Base-by-base conservation (phyloP, 768 basidiomycete genomes). In the Mycena crocata region DNA sequence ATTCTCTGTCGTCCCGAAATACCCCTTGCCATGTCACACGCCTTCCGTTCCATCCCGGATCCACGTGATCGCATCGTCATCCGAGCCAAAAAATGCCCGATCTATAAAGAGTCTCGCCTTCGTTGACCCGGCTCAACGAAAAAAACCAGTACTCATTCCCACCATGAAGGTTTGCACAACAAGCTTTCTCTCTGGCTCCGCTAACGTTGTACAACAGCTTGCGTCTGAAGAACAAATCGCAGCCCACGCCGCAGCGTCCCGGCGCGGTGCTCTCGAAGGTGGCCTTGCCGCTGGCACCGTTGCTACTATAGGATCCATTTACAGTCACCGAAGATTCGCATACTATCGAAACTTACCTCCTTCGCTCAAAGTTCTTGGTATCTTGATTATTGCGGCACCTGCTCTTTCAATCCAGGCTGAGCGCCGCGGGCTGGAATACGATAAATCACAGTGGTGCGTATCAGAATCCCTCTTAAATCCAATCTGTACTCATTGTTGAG, bases 321-420 rank as follows among this genome's bases (percentile, higher is more conserved):
- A 85, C 73, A 80, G 87, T 34, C 83, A 92, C 66, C 82, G 79
- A 46, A 77, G 80, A 26, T 87, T 83, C 76, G 79, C 85, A 1
- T 83, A 86, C 62, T 94, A 92, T 76, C 87, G 89, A 62, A 73
- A 80, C 0, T 80, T 93, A 8, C 93, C 92, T 1, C 79, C 84
- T 9, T 87, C 90, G 0, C 78, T 94, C 56, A 94, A 94, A 74
- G 79, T 87, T 0, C 82, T 94, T 14, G 90, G 90, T 40, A 81
- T 89, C 31, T 80, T 89, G 66, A 80, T 91, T 65, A 63, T 93
- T 61, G 82, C 88, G 45, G 86, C 90, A 4, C 93, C 93, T 0
- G 79, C 86, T 45, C 78, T 91, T 35, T 84, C 89, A 46, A 89
- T 93, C 64, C 86, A 87, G 64, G 93, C 90, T 14, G 93, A 95